Evolutionary conservation across 225 moss, liverwort and hornwort genomes (phyloP).

Genomic region (Anthoceros angustus): DNA sequence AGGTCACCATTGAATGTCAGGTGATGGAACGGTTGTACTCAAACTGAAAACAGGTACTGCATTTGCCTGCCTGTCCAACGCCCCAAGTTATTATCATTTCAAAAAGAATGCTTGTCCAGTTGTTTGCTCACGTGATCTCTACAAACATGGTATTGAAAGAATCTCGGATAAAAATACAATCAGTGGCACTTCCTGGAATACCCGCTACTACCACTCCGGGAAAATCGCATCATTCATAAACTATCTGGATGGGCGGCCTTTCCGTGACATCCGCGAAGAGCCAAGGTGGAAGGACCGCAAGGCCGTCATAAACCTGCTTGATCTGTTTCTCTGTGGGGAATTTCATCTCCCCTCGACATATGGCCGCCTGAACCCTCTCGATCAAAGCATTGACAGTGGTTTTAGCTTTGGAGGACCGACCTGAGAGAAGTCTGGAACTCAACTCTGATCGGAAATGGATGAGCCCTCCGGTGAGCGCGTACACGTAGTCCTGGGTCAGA

Average conservation of each 20-base stretch:
- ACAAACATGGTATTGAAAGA: not conserved
- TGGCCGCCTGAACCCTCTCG: slow-evolving; percentile 9
- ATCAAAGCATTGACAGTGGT: slow-evolving; percentile 15
- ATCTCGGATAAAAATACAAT: not conserved
- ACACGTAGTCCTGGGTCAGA: slow-evolving; percentile 14
- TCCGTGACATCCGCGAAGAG: slow-evolving; percentile 16
- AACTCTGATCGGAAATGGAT: slow-evolving; percentile 17
- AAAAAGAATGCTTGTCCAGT: too few relatives aligned
- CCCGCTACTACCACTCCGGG: not conserved
- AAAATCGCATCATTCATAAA: not conserved
- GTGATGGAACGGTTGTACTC: too few relatives aligned
- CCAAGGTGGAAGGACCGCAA: slow-evolving; percentile 25
- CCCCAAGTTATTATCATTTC: too few relatives aligned
- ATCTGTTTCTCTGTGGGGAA: slow-evolving; percentile 19
- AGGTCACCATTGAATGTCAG: too few relatives aligned
- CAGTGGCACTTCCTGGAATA: not conserved
- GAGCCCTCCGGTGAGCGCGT: slow-evolving; percentile 21
- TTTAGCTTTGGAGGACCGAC: slow-evolving; percentile 12
- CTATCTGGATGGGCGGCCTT: not conserved
- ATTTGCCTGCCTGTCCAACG: too few relatives aligned
- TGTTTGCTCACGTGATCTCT: too few relatives aligned
- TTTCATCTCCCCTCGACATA: slow-evolving; percentile 11
- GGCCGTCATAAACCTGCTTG: slow-evolving; percentile 10
- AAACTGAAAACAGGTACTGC: too few relatives aligned
- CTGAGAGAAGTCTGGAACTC: slow-evolving; percentile 13